These are phyloP conservation scores for Gastrolobium villosum DNA, from an alignment of 306 rosid genomes.

Conservation along the genomic window DNA sequence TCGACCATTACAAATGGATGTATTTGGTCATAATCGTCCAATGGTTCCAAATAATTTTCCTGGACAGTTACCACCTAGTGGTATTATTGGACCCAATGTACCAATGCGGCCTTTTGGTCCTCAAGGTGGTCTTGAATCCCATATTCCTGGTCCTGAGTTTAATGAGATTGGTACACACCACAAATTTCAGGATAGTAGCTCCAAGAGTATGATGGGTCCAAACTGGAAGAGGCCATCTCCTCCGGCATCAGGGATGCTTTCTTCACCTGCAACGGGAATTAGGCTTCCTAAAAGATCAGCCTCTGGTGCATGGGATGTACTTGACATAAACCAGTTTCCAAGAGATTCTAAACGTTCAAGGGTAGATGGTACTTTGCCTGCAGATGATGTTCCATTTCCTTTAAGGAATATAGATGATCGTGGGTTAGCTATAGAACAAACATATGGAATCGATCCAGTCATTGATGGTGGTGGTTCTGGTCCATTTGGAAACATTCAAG, in stretches of 20 bases:
- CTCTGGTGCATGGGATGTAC: constrained; percentile 81
- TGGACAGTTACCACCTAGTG: constrained; percentile 66
- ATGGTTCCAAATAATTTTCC: constrained; percentile 71
- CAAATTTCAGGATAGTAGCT: constrained; percentile 76
- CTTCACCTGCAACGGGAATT: constrained; percentile 72
- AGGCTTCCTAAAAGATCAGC: constrained; percentile 71
- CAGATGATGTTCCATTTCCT: constrained; percentile 67
- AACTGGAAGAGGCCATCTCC: constrained; percentile 91
- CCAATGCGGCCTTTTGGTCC: constrained; percentile 83
- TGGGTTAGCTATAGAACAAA: constrained; percentile 64
- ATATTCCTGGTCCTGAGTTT: constrained; percentile 69
- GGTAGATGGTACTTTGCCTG: constrained; percentile 67
- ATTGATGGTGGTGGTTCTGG: constrained; percentile 60
- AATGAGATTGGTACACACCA: constrained; percentile 64
- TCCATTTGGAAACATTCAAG: constrained; percentile 62
- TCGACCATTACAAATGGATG: constrained; percentile 73
- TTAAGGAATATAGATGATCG: constrained; percentile 68
- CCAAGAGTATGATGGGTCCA: constrained; percentile 73
- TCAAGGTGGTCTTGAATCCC: constrained; percentile 76
- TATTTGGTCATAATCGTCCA: constrained; percentile 74
- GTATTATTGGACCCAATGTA: constrained; percentile 67
- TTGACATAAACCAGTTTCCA: constrained; percentile 77
- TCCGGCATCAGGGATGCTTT: constrained; percentile 74
- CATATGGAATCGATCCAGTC: constrained; percentile 62
- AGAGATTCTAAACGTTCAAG: constrained; percentile 86